Evolutionary conservation across 495 filamentous ascomycete species (phyloP).

Genomic region (Massariosphaeria phaeospora): DNA sequence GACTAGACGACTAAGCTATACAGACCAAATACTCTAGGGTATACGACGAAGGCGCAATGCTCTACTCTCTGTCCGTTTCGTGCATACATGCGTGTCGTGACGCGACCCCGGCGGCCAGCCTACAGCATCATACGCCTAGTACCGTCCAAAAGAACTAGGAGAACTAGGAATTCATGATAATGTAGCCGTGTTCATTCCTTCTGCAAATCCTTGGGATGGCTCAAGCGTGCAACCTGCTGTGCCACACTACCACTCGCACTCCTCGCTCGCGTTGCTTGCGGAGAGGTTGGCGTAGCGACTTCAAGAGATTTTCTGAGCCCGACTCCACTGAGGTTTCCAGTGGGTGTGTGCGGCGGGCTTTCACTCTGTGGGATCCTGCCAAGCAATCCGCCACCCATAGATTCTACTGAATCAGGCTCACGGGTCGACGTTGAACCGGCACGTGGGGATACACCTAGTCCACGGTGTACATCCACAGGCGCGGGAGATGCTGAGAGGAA

Average conservation of each 20-base stretch:
- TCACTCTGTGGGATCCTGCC: conserved; percentile 1
- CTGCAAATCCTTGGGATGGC: conserved; percentile 20
- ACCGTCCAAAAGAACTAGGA: too few species aligned
- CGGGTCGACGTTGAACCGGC: background rate
- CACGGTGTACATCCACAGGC: conserved; percentile 30
- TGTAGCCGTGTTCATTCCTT: too few species aligned
- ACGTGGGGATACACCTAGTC: conserved; percentile 20
- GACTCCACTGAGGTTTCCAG: conserved; percentile 21
- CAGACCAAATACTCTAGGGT: too few species aligned
- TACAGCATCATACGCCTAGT: too few species aligned
- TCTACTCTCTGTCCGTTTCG: too few species aligned
- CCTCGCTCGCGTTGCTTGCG: conserved; percentile 7
- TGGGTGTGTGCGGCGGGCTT: conserved; percentile 11
- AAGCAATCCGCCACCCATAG: conserved; percentile 1
- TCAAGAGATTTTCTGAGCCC: conserved; percentile 33
- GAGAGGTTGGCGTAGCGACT: conserved; percentile 5
- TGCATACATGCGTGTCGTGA: too few species aligned
- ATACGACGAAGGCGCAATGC: too few species aligned
- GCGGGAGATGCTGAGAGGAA: conserved; percentile 30
- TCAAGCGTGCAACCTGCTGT: conserved; percentile 32
- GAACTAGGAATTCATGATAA: too few species aligned
- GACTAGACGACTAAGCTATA: too few species aligned
- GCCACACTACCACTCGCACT: conserved; percentile 29
- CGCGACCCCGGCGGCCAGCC: too few species aligned
- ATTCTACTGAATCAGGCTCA: conserved; percentile 26